These are phyloP conservation scores for Candida sanyaensis DNA, from an alignment of 1,139 yeast species.

Conservation along the genomic window DNA sequence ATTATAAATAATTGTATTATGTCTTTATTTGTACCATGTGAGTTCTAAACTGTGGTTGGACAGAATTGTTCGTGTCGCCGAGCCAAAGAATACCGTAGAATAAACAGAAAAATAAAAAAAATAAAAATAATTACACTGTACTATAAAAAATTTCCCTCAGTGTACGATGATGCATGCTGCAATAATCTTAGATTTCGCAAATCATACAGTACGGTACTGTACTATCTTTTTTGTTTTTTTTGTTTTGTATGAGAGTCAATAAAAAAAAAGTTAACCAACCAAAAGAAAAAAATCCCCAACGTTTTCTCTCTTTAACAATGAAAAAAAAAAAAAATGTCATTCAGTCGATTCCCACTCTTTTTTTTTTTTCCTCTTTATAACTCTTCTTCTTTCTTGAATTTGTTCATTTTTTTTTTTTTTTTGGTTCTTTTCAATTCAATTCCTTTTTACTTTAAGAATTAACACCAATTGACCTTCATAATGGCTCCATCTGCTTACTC, in stretches of 20 bases:
- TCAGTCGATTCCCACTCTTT: slow-evolving; percentile 8
- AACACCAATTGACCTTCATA: slow-evolving; percentile 13
- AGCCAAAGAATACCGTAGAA: not conserved
- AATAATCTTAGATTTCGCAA: no score
- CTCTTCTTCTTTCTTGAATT: not conserved
- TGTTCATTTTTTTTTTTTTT: not conserved
- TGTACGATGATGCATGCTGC: not conserved
- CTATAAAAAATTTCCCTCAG: not conserved
- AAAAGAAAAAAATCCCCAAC: not conserved
- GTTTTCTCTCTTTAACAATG: not conserved
- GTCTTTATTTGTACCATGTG: no score
- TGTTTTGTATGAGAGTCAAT: no score
- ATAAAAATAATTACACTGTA: not conserved
- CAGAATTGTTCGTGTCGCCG: not conserved
- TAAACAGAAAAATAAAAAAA: no score
- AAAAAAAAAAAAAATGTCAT: slow-evolving; percentile 2
- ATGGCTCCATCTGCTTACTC: slow-evolving; percentile 77
- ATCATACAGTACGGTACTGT: no score
- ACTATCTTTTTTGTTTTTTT: no score
- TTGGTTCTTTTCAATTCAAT: not conserved
- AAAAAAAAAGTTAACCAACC: slow-evolving; percentile 2
- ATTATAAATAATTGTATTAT: no score
- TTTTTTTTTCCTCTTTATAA: slow-evolving; percentile 6
- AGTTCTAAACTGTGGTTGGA: not conserved
- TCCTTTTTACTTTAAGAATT: not conserved